Evolutionary conservation across 2,329 filamentous ascomycete species (phyloP), one percentile per base, ranked within the genome.

Genomic region (Drechslerella coelobrocha): DNA sequence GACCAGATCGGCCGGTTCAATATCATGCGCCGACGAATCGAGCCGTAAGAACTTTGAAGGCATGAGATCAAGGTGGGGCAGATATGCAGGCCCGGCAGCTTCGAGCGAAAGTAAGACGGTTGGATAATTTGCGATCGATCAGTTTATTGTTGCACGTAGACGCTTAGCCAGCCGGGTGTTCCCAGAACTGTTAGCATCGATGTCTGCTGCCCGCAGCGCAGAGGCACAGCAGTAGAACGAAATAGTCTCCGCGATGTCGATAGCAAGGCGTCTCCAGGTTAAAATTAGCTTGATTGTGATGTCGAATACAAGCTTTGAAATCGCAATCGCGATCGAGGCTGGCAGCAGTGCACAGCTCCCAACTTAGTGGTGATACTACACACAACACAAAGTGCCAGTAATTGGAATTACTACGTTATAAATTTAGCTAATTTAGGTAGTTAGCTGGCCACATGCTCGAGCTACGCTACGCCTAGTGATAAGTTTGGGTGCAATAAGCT

Each of bases 1-100:
- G 31, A 48, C 45, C 37, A 55, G 66, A 71, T 71, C 53, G 59
- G 47, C 59, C 55, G 34, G 17, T 26, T 37, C 59, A 63, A 60
- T 55, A 63, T 63, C 59, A 63, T 63, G 59, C 66, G 37, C 3
- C 47, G 48, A 14, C 26, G 29, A 63, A 63, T 59, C 53, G 57
- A 61, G n/a, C n/a, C 43, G 26, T 17, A 17, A 60, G 31, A 31
- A 31, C 29, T 10, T 56, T 51, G 31, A 51, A 53, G 34, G 63
- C 57, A 59, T 59, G 52, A 57, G 17, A 14, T 39, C 34, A 39
- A 6, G 59, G 65, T 45, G 45, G 65, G 57, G 65, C 59, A 57
- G 27, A 53, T 27, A 57, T 53, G 61, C 17, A 52, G 52, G 57
- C 57, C 52, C 6, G 6, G 24, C 39, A 9, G 47, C 26, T 37